phyloP scores from a whole-genome alignment of 1,284 basidiomycete species.

The Golubevia pallescens region DNA sequence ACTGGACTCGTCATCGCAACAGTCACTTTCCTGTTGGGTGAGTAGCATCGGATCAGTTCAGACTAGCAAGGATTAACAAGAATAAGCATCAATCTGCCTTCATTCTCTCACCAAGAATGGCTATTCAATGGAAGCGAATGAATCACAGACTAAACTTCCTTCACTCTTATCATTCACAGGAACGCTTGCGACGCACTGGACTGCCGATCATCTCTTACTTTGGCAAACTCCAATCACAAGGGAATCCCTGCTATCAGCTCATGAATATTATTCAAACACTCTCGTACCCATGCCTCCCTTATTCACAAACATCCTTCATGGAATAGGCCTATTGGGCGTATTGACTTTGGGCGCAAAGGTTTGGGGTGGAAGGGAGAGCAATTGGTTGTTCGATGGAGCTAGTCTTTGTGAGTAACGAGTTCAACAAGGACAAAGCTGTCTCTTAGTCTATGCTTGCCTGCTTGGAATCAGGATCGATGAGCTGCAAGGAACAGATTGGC shows the following conservation, averaged over 20 bases:
- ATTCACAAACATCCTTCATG: conserved; percentile 31
- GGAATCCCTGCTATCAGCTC: conserved; percentile 41
- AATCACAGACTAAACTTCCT: conserved; percentile 2
- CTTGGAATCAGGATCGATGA: no score
- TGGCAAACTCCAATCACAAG: conserved; percentile 54
- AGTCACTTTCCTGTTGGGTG: conserved; percentile 55
- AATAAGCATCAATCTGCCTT: neutral
- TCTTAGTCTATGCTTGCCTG: no score
- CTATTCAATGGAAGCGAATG: neutral
- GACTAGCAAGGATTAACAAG: no score
- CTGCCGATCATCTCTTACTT: conserved; percentile 56
- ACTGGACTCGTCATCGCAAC: conserved; percentile 25
- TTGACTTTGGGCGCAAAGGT: conserved; percentile 41
- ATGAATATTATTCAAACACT: conserved; percentile 51
- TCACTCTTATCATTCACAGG: conserved; percentile 17
- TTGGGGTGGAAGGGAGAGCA: conserved; percentile 49
- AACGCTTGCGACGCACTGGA: conserved; percentile 61
- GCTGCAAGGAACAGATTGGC: no score
- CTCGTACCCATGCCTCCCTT: conserved; percentile 33
- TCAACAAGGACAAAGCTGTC: no score
- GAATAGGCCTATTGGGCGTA: conserved; percentile 26
- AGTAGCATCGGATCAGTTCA: no score
- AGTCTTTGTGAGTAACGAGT: conserved; percentile 51
- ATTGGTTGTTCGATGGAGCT: conserved; percentile 63
- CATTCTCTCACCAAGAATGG: neutral